Evolutionary conservation across 2,329 filamentous ascomycete genomes (phyloP).

Genomic region (Microsporum canis): DNA sequence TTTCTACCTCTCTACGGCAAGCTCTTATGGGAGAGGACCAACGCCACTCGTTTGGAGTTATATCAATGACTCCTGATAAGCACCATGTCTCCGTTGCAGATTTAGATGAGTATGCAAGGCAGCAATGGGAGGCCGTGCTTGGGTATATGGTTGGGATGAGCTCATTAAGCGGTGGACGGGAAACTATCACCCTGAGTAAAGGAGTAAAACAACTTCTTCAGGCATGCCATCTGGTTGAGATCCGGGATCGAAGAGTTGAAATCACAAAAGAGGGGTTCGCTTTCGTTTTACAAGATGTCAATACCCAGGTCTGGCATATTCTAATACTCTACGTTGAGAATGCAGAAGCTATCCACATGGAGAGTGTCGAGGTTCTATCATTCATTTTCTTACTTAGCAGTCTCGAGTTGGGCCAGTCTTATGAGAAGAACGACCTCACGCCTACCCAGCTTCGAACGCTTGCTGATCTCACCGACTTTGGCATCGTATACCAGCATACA

Average conservation of each 20-base stretch:
- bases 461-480: constrained; percentile 81
- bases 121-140: constrained; percentile 90
- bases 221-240: constrained; percentile 67
- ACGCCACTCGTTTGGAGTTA: constrained; percentile 83
- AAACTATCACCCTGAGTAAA: constrained; percentile 48
- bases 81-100: constrained; percentile 56
- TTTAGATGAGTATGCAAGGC: constrained; percentile 73
- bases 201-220: constrained; percentile 77
- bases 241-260: constrained; percentile 43
- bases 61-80: constrained; percentile 54
- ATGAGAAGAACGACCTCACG: constrained; percentile 74
- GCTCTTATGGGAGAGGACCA: constrained; percentile 78
- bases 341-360: constrained; percentile 62
- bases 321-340: constrained; percentile 87
- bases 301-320: constrained; percentile 93
- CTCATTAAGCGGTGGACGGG: constrained; percentile 38
- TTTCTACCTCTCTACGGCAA: constrained; percentile 69
- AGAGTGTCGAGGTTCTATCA: constrained; percentile 84
- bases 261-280: constrained; percentile 93
- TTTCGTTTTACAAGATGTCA: constrained; percentile 87
- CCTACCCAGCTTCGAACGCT: constrained; percentile 77
- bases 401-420: constrained; percentile 80
- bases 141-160: constrained; percentile 73
- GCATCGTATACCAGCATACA: constrained; percentile 62
- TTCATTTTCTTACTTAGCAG: constrained; percentile 94